A percentile compares a stretch with the other conserved stretches of the same genome.
Conservation (phyloP, 164 flowering plant species). For the Taxillus chinensis region DNA sequence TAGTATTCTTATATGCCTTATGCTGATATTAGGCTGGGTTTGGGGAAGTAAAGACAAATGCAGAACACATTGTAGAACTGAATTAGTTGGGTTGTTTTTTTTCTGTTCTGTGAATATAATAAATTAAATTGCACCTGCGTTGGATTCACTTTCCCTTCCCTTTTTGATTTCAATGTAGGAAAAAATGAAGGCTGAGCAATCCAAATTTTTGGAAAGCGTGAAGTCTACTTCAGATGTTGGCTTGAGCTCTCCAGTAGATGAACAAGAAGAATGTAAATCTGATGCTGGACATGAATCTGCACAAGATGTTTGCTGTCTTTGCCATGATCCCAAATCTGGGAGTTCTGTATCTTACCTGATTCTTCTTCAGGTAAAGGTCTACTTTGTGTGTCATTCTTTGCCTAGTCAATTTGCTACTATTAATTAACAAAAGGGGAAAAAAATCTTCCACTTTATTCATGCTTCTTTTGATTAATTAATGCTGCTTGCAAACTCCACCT, state of each 20-base stretch:
- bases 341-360: constrained; percentile 60
- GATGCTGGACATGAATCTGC: constrained; percentile 16
- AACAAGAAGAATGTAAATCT: constrained; percentile 19
- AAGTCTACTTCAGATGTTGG: constrained; percentile 31
- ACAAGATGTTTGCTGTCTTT: constrained; percentile 68
- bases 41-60: too few species aligned
- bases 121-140: neutral
- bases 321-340: constrained; percentile 71
- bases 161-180: constrained; percentile 38
- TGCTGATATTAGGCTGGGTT: too few species aligned
- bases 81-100: neutral
- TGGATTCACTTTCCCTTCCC: neutral
- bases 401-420: too few species aligned
- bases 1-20: too few species aligned
- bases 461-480: neutral
- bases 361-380: constrained; percentile 67
- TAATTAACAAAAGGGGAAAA: too few species aligned
- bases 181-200: constrained; percentile 87
- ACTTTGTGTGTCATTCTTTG: neutral
- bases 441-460: neutral
- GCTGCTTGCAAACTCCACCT: neutral
- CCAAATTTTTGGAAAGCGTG: constrained; percentile 68
- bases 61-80: too few species aligned
- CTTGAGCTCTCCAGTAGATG: constrained; percentile 21
- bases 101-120: neutral